Evolutionary conservation across 1,284 basidiomycete genomes (phyloP), one percentile per base, ranked within the genome.

Genomic region (Leucoagaricus sp.): DNA sequence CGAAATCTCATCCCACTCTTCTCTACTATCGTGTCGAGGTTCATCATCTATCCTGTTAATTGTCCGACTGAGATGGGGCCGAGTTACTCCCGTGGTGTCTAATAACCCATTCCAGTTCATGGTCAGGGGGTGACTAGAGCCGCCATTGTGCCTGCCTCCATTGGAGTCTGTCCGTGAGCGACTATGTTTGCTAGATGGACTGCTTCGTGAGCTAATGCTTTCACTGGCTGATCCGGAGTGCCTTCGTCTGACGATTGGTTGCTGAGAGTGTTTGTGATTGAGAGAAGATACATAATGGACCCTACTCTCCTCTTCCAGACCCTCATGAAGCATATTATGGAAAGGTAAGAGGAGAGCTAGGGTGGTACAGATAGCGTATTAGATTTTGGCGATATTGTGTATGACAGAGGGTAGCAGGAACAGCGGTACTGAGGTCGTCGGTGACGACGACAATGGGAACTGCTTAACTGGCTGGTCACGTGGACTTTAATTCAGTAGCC

Each of bases 41-140:
- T 57, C 55, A 19, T 41, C 44, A 28, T 38, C 33, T 2, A 19
- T 23, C 26, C 50, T 71, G 53, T 74, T 72, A 12, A 77, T 61
- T 6, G 75, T 67, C 31, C 77, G 74, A 17, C 71, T 73, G 34
- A 80, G 67, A 61, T 75, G 72, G 3, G 78, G 78, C 46, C 78
- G 65, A 42, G 78, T 80, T 28, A 78, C 64, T 13, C 72, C 74
- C 10, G 72, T 15, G 1, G 42, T 66, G 58, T 75, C 72, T 28
- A 65, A 65, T 46, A 59, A 61, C n/a, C 56, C 59, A 21, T 28
- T 29, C 21, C 15, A 33, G 28, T 40, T 26, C 26, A 64, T 64
- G 57, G 68, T 69, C 49, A 70, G 58, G 34, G 69, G 69, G 48
- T 70, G 71, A 33, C 33, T 33, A 17, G 19, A 21, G 40, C 63